phyloP scores from a whole-genome alignment of 768 basidiomycete species.

The Lentinula detonsa region DNA sequence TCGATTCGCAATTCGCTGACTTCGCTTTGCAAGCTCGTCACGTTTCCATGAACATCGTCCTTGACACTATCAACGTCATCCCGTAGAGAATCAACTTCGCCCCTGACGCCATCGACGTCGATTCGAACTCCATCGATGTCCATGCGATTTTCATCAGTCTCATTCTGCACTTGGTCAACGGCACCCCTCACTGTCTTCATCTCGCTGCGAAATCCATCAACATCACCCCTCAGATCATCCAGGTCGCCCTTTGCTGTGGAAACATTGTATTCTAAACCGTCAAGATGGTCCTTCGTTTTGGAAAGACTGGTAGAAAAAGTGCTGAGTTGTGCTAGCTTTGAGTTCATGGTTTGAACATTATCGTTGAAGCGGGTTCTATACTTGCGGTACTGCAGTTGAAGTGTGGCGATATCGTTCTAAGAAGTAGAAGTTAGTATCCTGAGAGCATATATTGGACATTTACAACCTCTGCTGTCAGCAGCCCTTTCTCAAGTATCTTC shows the following conservation, averaged over 20 bases:
- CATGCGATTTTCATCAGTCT: background rate
- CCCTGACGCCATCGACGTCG: background rate
- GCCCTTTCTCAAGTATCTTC: background rate
- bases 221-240: background rate
- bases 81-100: background rate
- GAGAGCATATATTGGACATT: background rate
- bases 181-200: background rate
- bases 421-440: background rate
- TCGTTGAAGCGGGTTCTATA: slow-evolving; percentile 9
- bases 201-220: background rate
- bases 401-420: background rate
- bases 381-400: slow-evolving; percentile 9
- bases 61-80: background rate
- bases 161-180: background rate
- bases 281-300: background rate
- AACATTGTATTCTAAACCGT: background rate
- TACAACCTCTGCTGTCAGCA: background rate
- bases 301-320: slow-evolving; percentile 7
- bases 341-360: slow-evolving; percentile 12
- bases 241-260: background rate
- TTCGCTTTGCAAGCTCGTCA: background rate
- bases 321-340: slow-evolving; percentile 12
- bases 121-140: background rate
- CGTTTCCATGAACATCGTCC: background rate
- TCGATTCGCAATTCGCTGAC: background rate